Evolutionary conservation across 2,329 filamentous ascomycete species (phyloP), one percentile per base, ranked within the genome.

Genomic region (Fusarium fracticaudum): DNA sequence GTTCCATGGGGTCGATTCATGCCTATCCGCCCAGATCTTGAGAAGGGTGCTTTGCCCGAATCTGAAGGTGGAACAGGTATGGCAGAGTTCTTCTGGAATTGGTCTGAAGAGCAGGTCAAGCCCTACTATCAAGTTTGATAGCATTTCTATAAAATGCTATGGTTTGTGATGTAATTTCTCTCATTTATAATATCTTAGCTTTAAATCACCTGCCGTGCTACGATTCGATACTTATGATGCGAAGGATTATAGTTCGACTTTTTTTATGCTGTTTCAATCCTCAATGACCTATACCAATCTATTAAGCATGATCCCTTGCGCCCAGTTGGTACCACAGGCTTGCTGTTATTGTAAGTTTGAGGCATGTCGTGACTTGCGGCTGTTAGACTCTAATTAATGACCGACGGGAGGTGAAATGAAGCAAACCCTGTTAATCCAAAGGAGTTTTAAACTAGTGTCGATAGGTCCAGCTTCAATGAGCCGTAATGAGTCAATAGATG

Each of bases 61-160:
- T 75, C 76, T 4, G 83, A 85, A 50, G 83, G 84, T 4, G 84
- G 84, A 5, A 81, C 77, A 9, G 84, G 83, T 4, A 76, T 76
- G 24, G 81, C 78, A 2, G 74, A 79, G 58, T 78, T 79, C 53
- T 85, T 85, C 54, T 86, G 83, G 84, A 75, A 81, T 8, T 86
- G 84, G 85, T 81, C 79, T 2, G 80, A 85, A 63, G 79, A 81
- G 22, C 83, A 86, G 60, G 73, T 85, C 13, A 76, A 76, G 71
- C 61, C 72, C 9, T 79, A 78, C 45, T 44, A 29, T n/a, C 15
- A 55, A 26, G 24, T 22, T 29, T 55, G 26, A 29, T 22, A 17
- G 20, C 15, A 10, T 55, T 9, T 8, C 51, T 41, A 10, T 31
- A 14, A 35, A 35, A n/a, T 37, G 11, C 33, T 11, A 18, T 55